A percentile compares a stretch with the other conserved stretches of the same genome.
phyloP scores from a whole-genome alignment of 768 basidiomycete species.

The Gelatoporia subvermispora region DNA sequence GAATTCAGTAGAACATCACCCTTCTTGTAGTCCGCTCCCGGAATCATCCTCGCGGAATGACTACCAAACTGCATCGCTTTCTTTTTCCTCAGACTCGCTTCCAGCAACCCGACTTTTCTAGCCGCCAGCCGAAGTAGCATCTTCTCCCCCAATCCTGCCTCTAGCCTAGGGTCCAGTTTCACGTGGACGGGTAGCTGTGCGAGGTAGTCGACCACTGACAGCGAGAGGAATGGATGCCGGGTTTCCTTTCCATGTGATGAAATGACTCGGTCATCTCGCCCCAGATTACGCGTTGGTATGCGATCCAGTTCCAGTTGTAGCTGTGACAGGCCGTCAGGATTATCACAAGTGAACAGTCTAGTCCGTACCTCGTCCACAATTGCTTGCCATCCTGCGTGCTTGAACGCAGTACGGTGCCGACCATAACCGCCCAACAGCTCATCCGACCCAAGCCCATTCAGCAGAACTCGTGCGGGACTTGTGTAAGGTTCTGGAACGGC shows the following conservation, averaged over 20 bases:
- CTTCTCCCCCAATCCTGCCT: slow-evolving; percentile 87
- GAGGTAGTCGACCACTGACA: slow-evolving; percentile 72
- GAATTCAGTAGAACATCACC: slow-evolving; percentile 37
- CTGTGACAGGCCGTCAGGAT: slow-evolving; percentile 34
- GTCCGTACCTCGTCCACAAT: slow-evolving; percentile 71
- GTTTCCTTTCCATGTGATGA: slow-evolving; percentile 91
- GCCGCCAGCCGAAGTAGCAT: slow-evolving; percentile 72
- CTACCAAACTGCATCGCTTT: slow-evolving; percentile 97
- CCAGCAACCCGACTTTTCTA: slow-evolving; percentile 64
- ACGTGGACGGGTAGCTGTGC: slow-evolving; percentile 73
- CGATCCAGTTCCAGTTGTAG: slow-evolving; percentile 86
- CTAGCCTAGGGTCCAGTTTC: slow-evolving; percentile 75
- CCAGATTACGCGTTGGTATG: slow-evolving; percentile 85
- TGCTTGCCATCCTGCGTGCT: slow-evolving; percentile 62
- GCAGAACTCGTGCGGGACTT: slow-evolving; percentile 73
- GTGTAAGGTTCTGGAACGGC: slow-evolving; percentile 47
- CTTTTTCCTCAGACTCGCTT: slow-evolving; percentile 78
- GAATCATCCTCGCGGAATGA: slow-evolving; percentile 78
- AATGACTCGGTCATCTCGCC: slow-evolving; percentile 90
- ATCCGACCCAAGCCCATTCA: slow-evolving; percentile 93
- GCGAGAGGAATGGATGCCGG: slow-evolving; percentile 85
- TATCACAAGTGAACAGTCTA: neutral
- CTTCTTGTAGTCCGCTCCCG: slow-evolving; percentile 43
- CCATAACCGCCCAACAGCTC: slow-evolving; percentile 94
- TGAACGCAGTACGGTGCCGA: slow-evolving; percentile 77